A percentile compares a stretch with the other conserved stretches of the same genome.
Conservation (phyloP, 2,329 filamentous ascomycete species). For the Colletotrichum cuscutae region DNA sequence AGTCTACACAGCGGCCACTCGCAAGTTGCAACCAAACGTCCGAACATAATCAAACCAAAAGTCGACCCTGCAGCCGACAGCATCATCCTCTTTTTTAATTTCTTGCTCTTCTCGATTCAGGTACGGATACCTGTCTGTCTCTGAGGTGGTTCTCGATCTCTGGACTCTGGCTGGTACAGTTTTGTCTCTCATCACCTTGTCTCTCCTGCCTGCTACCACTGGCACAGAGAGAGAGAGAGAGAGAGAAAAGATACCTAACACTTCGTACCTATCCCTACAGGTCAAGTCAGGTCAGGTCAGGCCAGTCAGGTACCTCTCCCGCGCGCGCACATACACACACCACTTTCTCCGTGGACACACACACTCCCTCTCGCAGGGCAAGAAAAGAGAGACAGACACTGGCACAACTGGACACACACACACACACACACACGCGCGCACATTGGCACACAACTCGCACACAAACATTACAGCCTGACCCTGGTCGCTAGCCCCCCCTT, state of each 20-base stretch:
- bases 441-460: background rate
- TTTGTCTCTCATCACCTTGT: background rate
- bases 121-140: background rate
- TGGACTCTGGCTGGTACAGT: too few species aligned
- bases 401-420: background rate
- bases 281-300: background rate
- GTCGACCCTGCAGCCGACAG: constrained; percentile 23
- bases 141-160: background rate
- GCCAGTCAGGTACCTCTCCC: background rate
- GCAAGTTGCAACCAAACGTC: constrained; percentile 20
- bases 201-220: background rate
- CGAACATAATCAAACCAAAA: constrained; percentile 34
- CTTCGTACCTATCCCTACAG: background rate
- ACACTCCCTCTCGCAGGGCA: background rate
- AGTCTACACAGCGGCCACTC: background rate
- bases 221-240: background rate
- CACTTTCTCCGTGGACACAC: background rate
- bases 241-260: background rate
- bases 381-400: background rate
- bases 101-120: background rate
- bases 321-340: background rate
- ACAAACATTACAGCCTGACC: constrained; percentile 4
- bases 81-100: background rate
- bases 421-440: background rate
- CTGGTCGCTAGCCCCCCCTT: constrained; percentile 10